phyloP scores from a whole-genome alignment of 257 asterid species.

The Buddleja alternifolia region DNA sequence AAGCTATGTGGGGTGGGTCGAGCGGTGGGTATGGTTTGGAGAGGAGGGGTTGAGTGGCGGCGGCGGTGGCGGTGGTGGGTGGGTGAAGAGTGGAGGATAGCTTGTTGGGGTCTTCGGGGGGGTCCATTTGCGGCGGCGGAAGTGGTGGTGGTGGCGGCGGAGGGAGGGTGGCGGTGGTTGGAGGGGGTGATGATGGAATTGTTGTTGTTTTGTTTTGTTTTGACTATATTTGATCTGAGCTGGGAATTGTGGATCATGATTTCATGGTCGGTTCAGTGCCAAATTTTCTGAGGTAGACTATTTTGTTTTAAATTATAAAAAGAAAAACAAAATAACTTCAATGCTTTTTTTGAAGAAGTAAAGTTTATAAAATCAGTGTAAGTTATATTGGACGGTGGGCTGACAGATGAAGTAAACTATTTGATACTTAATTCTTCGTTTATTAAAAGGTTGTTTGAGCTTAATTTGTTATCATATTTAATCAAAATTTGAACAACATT shows the following conservation, averaged over 20 bases:
- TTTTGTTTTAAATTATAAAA: too few relatives aligned
- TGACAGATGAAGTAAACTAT: too few relatives aligned
- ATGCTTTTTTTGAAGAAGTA: too few relatives aligned
- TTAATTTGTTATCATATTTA: too few relatives aligned
- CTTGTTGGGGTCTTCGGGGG: slow-evolving; percentile 61
- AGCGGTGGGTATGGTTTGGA: slow-evolving; percentile 46
- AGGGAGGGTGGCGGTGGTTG: slow-evolving; percentile 20
- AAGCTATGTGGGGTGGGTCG: slow-evolving; percentile 44
- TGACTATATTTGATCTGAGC: slow-evolving; percentile 42
- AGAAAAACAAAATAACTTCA: too few relatives aligned
- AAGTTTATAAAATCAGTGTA: too few relatives aligned
- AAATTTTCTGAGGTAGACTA: neutral
- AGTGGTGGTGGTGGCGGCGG: slow-evolving; percentile 28
- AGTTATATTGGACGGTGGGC: too few relatives aligned
- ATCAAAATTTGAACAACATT: too few relatives aligned
- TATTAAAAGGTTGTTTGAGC: too few relatives aligned
- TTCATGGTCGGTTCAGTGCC: slow-evolving; percentile 19
- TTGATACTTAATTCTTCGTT: too few relatives aligned
- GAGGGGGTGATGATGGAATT: neutral
- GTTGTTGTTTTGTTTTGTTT: slow-evolving; percentile 16
- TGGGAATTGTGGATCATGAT: slow-evolving; percentile 33
- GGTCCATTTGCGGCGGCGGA: slow-evolving; percentile 50
- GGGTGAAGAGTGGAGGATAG: slow-evolving; percentile 44
- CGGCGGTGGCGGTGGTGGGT: slow-evolving; percentile 34
- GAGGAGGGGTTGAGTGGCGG: slow-evolving; percentile 51